Evolutionary conservation across 2,329 filamentous ascomycete genomes (phyloP).

Genomic region (Trichoderma sp.): DNA sequence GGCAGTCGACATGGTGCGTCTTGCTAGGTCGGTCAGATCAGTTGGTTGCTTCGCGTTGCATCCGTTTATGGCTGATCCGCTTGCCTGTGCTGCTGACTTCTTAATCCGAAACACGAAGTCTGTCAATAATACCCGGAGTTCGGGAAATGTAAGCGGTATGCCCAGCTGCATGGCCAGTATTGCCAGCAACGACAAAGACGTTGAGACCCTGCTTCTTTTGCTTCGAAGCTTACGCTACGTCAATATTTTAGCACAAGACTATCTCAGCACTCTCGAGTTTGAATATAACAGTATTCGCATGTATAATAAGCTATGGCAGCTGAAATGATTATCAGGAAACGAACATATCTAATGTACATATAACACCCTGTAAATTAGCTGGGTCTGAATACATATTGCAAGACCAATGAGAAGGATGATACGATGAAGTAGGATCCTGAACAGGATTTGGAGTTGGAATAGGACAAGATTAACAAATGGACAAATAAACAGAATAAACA

Average conservation of each 20-base stretch:
- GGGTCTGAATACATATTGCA: background rate
- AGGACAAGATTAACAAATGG: background rate
- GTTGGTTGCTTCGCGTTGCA: background rate
- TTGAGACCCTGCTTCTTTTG: background rate
- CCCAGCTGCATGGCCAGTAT: background rate
- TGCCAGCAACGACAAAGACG: background rate
- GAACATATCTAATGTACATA: background rate
- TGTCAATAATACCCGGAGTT: background rate
- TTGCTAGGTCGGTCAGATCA: background rate
- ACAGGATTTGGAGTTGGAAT: background rate
- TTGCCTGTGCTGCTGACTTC: background rate
- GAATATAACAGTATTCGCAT: background rate
- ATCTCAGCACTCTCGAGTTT: background rate
- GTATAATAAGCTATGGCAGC: background rate
- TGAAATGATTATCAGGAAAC: background rate
- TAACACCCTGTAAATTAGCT: background rate
- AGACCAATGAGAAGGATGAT: background rate
- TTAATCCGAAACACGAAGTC: background rate
- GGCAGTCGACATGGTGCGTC: background rate
- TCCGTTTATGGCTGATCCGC: background rate
- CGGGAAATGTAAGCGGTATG: background rate
- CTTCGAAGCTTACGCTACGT: background rate
- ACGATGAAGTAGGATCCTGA: background rate
- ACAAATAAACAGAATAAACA: background rate
- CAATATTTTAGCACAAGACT: background rate